These are phyloP conservation scores for Alternaria arbusti DNA, from an alignment of 2,329 filamentous ascomycete genomes.

Conservation along the genomic window DNA sequence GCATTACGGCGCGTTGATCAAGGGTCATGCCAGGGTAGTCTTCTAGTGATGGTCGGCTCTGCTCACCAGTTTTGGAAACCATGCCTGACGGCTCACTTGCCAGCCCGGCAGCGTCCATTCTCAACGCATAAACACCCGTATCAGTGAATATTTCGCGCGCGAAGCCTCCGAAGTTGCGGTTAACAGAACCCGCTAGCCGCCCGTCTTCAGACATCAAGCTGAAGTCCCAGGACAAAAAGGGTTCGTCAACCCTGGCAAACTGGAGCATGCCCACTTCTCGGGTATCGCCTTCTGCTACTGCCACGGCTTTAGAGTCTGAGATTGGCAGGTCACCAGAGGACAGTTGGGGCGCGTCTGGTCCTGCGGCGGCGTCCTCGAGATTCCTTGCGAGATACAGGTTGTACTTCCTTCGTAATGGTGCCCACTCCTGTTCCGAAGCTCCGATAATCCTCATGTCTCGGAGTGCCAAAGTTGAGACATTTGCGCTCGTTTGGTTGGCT, in stretches of 20 bases:
- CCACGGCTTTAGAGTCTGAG: conserved; percentile 57
- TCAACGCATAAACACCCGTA: conserved; percentile 68
- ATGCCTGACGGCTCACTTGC: conserved; percentile 47
- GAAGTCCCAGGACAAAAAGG: conserved; percentile 70
- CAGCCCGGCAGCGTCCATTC: conserved; percentile 66
- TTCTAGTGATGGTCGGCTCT: conserved; percentile 19
- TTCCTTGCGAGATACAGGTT: conserved; percentile 67
- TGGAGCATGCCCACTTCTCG: conserved; percentile 59
- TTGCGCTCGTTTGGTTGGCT: conserved; percentile 54
- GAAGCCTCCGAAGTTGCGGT: conserved; percentile 68
- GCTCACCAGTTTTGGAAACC: conserved; percentile 48
- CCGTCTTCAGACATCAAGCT: conserved; percentile 59
- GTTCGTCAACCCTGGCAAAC: conserved; percentile 68
- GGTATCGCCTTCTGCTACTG: conserved; percentile 47
- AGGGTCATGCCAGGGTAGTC: conserved; percentile 63
- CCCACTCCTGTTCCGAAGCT: conserved; percentile 69
- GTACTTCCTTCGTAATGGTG: conserved; percentile 67
- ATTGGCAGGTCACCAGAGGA: conserved; percentile 55
- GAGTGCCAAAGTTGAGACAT: conserved; percentile 61
- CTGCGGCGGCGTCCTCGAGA: conserved; percentile 46
- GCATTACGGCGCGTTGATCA: conserved; percentile 70
- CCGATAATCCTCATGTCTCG: conserved; percentile 68
- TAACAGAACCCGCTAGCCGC: conserved; percentile 65
- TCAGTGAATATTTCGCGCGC: conserved; percentile 70
- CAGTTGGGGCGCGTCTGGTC: conserved; percentile 48